phyloP scores from a whole-genome alignment of 2,329 filamentous ascomycete genomes.

The Cadophora luteo-olivacea region DNA sequence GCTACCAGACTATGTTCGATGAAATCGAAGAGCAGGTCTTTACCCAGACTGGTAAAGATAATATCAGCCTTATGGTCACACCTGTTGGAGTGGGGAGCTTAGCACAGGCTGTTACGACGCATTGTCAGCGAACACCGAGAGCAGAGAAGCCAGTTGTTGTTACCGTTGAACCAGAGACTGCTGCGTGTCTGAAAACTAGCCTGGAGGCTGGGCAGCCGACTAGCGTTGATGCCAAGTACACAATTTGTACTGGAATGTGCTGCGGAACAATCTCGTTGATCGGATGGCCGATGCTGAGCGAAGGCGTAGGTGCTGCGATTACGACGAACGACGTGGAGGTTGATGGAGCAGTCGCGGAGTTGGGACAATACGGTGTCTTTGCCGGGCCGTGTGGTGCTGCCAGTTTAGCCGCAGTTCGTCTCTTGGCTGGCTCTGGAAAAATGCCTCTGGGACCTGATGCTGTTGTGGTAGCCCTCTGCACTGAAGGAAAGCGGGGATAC shows the following conservation, averaged over 20 bases:
- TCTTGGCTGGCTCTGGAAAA: constrained; percentile 49
- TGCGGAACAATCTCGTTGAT: constrained; percentile 56
- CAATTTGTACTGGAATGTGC: constrained; percentile 58
- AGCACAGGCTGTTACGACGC: constrained; percentile 71
- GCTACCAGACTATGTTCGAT: constrained; percentile 74
- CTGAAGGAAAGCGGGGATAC: constrained; percentile 67
- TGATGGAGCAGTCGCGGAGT: constrained; percentile 49
- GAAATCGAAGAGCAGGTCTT: constrained; percentile 70
- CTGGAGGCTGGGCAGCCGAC: constrained; percentile 48
- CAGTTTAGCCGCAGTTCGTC: constrained; percentile 61
- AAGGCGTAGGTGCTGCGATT: constrained; percentile 51
- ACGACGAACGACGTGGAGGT: constrained; percentile 52
- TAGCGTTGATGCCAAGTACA: constrained; percentile 48
- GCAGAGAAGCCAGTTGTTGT: constrained; percentile 54
- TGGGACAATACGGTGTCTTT: constrained; percentile 47
- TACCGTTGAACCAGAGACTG: constrained; percentile 73
- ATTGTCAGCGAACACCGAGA: constrained; percentile 60
- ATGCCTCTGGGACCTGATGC: constrained; percentile 50
- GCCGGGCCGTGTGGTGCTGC: constrained; percentile 59
- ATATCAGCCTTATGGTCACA: constrained; percentile 57
- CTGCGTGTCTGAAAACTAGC: constrained; percentile 62
- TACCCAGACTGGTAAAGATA: constrained; percentile 51
- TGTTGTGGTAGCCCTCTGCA: constrained; percentile 70
- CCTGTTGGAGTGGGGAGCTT: constrained; percentile 78
- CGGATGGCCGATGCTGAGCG: constrained; percentile 52